Evolutionary conservation across 2,329 filamentous ascomycete species (phyloP).

Genomic region (Ampelomyces quisqualis): DNA sequence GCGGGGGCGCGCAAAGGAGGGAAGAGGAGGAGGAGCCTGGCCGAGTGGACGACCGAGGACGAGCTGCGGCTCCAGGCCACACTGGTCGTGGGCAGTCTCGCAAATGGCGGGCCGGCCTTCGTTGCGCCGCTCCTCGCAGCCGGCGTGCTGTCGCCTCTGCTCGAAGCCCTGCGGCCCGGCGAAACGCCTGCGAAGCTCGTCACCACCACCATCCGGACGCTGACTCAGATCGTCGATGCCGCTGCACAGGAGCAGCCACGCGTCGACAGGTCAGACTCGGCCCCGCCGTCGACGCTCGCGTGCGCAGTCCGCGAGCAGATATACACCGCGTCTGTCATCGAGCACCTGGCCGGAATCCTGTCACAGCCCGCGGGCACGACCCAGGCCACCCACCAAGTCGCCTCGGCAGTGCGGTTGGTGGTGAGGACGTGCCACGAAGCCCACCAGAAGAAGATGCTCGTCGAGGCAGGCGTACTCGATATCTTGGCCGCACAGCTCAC

Average conservation of each 20-base stretch:
- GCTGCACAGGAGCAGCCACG: constrained; percentile 57
- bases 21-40: constrained; percentile 50
- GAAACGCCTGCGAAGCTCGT: constrained; percentile 67
- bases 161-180: constrained; percentile 67
- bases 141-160: constrained; percentile 66
- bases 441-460: constrained; percentile 68
- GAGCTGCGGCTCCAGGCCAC: constrained; percentile 74
- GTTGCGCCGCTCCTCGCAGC: constrained; percentile 71
- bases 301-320: constrained; percentile 47
- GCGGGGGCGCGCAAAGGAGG: constrained; percentile 47
- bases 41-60: constrained; percentile 61
- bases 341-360: constrained; percentile 66
- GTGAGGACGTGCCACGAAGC: constrained; percentile 68
- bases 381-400: constrained; percentile 62
- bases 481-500: constrained; percentile 72
- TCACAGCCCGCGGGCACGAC: constrained; percentile 56
- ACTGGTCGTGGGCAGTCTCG: constrained; percentile 80
- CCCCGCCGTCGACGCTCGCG: constrained; percentile 58
- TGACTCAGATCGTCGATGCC: constrained; percentile 71
- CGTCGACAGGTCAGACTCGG: constrained; percentile 51
- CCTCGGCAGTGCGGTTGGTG: constrained; percentile 59
- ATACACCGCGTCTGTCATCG: constrained; percentile 63
- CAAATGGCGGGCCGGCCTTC: constrained; percentile 78
- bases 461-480: constrained; percentile 73
- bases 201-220: constrained; percentile 70